Evolutionary conservation across 495 filamentous ascomycete genomes (phyloP).

Genomic region (Monascus purpureus): DNA sequence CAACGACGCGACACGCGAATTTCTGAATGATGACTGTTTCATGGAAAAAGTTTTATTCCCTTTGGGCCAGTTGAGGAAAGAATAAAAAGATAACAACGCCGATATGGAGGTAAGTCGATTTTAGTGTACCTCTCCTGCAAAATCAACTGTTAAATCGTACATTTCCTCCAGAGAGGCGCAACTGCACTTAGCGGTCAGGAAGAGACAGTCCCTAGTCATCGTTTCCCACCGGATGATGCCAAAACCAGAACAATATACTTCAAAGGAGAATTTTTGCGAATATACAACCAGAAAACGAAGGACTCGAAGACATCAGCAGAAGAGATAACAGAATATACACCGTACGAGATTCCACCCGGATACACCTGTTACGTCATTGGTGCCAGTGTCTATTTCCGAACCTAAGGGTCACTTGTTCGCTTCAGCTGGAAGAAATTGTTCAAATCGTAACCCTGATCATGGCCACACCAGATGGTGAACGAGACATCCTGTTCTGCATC

Average conservation of each 20-base stretch:
- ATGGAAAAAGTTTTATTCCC: too few species aligned
- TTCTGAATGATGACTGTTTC: too few species aligned
- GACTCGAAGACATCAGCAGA: background rate
- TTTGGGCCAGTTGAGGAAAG: too few species aligned
- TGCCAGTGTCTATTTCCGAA: background rate
- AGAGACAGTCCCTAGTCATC: background rate
- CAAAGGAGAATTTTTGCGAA: background rate
- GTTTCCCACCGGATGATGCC: background rate
- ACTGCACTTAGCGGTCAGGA: background rate
- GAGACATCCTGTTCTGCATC: background rate
- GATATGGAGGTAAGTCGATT: too few species aligned
- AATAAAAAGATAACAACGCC: too few species aligned
- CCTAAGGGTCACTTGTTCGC: background rate
- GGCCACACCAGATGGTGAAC: background rate
- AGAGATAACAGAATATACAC: background rate
- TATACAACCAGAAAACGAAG: background rate
- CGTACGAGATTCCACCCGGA: background rate
- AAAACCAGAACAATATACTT: background rate
- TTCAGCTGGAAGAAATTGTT: background rate
- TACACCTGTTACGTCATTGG: background rate
- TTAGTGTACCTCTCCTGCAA: too few species aligned
- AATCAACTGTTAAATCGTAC: too few species aligned
- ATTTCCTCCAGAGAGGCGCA: background rate
- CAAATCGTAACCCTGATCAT: background rate
- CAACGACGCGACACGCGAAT: too few species aligned